These are phyloP conservation scores for Microcera coccophila DNA, from an alignment of 2,329 filamentous ascomycete genomes.

Conservation along the genomic window DNA sequence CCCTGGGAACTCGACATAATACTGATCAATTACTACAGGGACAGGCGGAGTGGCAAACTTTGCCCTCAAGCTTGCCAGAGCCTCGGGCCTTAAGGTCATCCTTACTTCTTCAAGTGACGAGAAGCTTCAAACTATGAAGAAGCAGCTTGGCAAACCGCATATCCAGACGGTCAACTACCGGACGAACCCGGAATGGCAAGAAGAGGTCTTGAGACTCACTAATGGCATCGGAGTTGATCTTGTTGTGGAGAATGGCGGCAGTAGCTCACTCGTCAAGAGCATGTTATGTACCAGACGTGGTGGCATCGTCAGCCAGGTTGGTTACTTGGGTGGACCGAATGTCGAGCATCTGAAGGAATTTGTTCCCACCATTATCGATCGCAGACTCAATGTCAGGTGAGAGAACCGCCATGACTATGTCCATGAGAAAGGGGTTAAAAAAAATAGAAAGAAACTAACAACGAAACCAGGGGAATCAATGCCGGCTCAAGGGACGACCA, in stretches of 20 bases:
- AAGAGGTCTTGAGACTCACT: conserved; percentile 42
- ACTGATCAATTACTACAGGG: conserved; percentile 20
- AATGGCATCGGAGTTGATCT: conserved; percentile 44
- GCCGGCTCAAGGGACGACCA: conserved; percentile 37
- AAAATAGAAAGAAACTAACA: conserved; percentile 1
- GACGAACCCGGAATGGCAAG: conserved; percentile 43
- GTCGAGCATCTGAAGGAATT: conserved; percentile 31
- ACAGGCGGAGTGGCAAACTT: conserved; percentile 39
- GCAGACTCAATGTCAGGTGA: conserved; percentile 31
- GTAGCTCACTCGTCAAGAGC: conserved; percentile 35
- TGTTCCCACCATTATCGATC: conserved; percentile 35
- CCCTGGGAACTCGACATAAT: fast-evolving
- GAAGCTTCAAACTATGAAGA: conserved; percentile 43
- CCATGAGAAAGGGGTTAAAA: neutral
- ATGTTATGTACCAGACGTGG: conserved; percentile 39
- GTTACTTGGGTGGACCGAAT: conserved; percentile 35
- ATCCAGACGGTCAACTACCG: conserved; percentile 48
- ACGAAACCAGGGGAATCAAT: conserved; percentile 34
- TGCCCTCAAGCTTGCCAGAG: conserved; percentile 43
- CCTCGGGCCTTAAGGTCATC: conserved; percentile 48
- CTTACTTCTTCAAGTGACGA: conserved; percentile 49
- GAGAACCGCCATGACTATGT: neutral
- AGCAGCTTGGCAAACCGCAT: conserved; percentile 38
- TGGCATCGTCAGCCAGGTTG: conserved; percentile 41
- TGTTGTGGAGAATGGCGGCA: conserved; percentile 44